Evolutionary conservation across 257 asterid genomes (phyloP).

Genomic region (Solanum lignicaule): DNA sequence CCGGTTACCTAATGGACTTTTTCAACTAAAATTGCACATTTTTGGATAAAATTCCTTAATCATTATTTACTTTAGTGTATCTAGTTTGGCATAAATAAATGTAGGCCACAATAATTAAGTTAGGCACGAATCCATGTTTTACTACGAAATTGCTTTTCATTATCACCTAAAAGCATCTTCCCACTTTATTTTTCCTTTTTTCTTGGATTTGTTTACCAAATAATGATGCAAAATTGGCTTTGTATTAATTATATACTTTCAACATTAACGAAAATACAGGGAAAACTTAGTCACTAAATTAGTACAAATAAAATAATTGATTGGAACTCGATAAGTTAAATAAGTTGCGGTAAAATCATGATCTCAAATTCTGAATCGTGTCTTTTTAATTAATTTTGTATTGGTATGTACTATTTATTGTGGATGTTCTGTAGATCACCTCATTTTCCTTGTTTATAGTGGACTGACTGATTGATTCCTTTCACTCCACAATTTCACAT

Average conservation of each 20-base stretch:
- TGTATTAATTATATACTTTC: background rate
- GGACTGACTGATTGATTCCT: background rate
- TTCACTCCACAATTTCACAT: background rate
- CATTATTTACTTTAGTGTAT: background rate
- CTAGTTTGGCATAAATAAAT: background rate
- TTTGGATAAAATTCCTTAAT: background rate
- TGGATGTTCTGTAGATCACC: background rate
- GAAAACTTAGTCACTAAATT: background rate
- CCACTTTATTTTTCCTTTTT: background rate
- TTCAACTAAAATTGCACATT: background rate
- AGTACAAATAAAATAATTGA: background rate
- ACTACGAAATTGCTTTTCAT: background rate
- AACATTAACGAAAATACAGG: background rate
- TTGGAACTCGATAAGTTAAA: background rate
- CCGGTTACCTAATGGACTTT: background rate
- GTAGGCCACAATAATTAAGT: background rate
- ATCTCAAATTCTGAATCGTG: background rate
- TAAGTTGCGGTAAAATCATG: background rate
- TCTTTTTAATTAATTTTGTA: background rate
- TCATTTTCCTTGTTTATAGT: background rate
- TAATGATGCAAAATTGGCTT: background rate
- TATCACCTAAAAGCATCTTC: background rate
- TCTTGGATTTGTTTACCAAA: background rate
- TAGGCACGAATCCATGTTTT: background rate
- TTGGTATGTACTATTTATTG: background rate